Evolutionary conservation across 179 eudicot genomes (phyloP), one percentile per base, ranked within the genome.

Genomic region (Patellifolia procumbens): DNA sequence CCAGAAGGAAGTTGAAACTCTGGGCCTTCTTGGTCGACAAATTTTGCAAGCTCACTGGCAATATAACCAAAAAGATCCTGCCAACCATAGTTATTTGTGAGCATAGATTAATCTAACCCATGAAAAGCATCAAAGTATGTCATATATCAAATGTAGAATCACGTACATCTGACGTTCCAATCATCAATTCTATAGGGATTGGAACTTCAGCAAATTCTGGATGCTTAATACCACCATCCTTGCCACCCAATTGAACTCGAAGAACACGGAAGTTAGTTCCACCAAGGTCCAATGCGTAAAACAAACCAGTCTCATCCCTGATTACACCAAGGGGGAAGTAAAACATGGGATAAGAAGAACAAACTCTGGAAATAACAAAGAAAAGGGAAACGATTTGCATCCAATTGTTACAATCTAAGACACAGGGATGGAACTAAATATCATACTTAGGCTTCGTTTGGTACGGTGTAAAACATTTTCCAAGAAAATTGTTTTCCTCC

Each of bases 251-350:
- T 64, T 85, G 90, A 71, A 91, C 90, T 39, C 91, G 83, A 75
- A 91, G 74, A 17, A 89, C 96, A 42, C 90, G 86, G 73, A 91
- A 91, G 67, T 91, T 91, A 77, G 96, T 89, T 43, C 96, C 92
- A 26, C 92, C 96, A 67, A 91, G 92, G 79, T 91, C 96, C 84
- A 89, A 75, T 78, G 96, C 96, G 74, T 89, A 91, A 79, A 80
- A 91, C 55, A 89, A 81, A 55, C 95, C 92, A 52, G 83, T 81
- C 80, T 90, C 95, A 60, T 86, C 86, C 68, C 95, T 90, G 74
- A 73, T 69, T 29, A 37, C 29, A 62, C 63, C 58, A 63, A 74
- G 26, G 42, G 39, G 28, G 26, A 48, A 12, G 1, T 20, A 20
- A 3, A 26, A 46, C 29, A 65, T 15, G 20, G 4, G 7, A 59